Evolutionary conservation across 2,329 filamentous ascomycete genomes (phyloP).

Genomic region (Lachnellula occidentalis): DNA sequence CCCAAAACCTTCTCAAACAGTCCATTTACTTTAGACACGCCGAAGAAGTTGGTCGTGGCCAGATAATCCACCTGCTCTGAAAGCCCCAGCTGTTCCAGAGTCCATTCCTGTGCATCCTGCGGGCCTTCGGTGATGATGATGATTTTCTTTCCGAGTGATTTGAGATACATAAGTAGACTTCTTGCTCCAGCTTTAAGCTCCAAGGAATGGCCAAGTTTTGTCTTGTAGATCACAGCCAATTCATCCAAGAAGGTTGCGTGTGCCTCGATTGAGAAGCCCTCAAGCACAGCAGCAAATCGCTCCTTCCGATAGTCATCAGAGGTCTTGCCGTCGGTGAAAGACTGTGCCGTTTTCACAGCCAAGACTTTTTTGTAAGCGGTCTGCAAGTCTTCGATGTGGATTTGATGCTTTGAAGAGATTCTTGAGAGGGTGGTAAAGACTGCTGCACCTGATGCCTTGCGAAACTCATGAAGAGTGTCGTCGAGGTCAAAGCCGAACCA

Average conservation of each 20-base stretch:
- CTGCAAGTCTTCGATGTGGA: slow-evolving; percentile 16
- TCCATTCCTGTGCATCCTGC: slow-evolving; percentile 42
- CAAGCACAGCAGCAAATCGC: slow-evolving; percentile 33
- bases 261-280: slow-evolving; percentile 20
- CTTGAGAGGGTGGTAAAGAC: slow-evolving; percentile 29
- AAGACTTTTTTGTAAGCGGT: slow-evolving; percentile 33
- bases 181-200: slow-evolving; percentile 35
- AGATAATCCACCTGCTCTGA: slow-evolving; percentile 28
- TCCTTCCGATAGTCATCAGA: slow-evolving; percentile 40
- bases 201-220: slow-evolving; percentile 26
- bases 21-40: slow-evolving; percentile 31
- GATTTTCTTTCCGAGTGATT: slow-evolving; percentile 34
- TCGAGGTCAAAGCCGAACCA: slow-evolving; percentile 46
- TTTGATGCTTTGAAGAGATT: slow-evolving; percentile 23
- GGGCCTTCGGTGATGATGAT: slow-evolving; percentile 43
- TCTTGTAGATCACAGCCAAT: slow-evolving; percentile 28
- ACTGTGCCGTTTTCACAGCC: slow-evolving; percentile 31
- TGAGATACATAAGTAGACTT: slow-evolving; percentile 32
- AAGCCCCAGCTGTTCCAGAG: slow-evolving; percentile 30
- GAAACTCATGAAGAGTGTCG: slow-evolving; percentile 44
- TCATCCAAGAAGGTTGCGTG: slow-evolving; percentile 4
- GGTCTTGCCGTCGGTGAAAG: slow-evolving; percentile 40
- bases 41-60: slow-evolving; percentile 31
- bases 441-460: slow-evolving; percentile 35
- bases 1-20: slow-evolving; percentile 26